phyloP scores from a whole-genome alignment of 306 rosid species.

The Inga leiocalycina region DNA sequence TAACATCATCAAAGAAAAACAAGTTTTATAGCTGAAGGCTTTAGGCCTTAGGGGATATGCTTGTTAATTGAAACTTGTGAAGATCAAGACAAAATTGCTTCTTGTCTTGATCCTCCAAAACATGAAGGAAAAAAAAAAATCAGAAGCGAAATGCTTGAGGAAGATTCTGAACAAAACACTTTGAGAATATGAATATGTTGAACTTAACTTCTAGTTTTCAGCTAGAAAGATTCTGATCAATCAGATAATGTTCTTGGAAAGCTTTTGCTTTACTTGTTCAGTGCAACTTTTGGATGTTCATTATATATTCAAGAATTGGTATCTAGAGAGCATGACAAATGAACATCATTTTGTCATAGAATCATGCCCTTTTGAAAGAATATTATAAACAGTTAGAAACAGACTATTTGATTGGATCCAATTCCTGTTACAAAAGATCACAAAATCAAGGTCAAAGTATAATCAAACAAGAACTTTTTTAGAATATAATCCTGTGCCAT shows the following conservation, averaged over 20 bases:
- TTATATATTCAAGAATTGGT: not conserved
- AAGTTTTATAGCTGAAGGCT: not conserved
- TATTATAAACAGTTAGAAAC: not conserved
- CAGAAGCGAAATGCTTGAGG: not conserved
- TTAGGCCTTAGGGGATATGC: not conserved
- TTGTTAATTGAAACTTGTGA: not conserved
- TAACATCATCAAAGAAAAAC: not conserved
- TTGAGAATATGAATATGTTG: not conserved
- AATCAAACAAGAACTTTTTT: not conserved
- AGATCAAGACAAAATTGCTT: not conserved
- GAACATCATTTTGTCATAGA: not conserved
- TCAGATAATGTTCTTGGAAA: not conserved
- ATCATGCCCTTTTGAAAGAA: constrained; percentile 5
- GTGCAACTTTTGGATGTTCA: not conserved
- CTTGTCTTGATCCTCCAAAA: not conserved
- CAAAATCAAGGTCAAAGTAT: not conserved
- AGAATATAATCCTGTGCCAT: not conserved
- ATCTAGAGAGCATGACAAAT: not conserved
- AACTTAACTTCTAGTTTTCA: not conserved
- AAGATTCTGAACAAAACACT: not conserved
- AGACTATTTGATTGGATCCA: not conserved
- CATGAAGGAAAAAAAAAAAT: not conserved
- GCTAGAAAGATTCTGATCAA: not conserved
- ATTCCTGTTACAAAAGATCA: not conserved
- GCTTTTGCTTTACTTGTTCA: not conserved